Evolutionary conservation across 208 protist genomes (phyloP).

Genomic region (Wallacemonas sp.): DNA sequence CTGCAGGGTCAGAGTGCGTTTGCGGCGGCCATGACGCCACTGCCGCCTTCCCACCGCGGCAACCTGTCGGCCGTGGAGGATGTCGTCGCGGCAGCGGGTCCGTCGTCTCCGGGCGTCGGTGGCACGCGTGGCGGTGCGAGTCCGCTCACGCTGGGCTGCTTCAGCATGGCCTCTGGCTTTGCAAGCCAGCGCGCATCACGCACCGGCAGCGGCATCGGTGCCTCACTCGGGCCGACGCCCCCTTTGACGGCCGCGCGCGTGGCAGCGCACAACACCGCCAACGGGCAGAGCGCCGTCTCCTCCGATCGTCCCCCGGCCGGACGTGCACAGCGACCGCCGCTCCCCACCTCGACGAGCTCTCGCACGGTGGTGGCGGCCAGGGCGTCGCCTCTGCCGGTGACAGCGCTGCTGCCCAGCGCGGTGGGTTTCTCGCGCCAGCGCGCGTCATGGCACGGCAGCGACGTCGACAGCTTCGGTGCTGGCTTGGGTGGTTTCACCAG

Average conservation of each 20-base stretch:
- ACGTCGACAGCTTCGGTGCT: not conserved
- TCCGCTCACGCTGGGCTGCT: not conserved
- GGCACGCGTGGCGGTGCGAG: not conserved
- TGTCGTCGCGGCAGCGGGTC: not conserved
- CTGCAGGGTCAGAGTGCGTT: too few relatives aligned
- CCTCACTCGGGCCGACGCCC: not conserved
- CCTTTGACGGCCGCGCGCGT: not conserved
- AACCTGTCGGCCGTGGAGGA: too few relatives aligned
- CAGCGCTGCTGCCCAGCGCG: not conserved
- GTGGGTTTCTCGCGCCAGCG: not conserved
- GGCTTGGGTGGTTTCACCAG: not conserved
- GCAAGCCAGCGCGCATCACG: not conserved
- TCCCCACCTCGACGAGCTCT: not conserved
- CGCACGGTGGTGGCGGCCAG: too few relatives aligned
- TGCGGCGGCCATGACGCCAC: not conserved
- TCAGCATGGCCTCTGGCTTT: constrained; percentile 10
- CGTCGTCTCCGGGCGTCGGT: not conserved
- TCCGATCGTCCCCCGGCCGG: not conserved
- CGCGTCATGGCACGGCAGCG: not conserved
- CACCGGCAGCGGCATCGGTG: constrained; percentile 5
- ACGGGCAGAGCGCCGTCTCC: not conserved
- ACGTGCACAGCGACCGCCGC: not conserved
- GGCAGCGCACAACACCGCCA: not conserved
- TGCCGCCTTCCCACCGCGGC: not conserved
- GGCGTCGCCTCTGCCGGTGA: constrained; percentile 4